These are phyloP conservation scores for Carallia pectinifolia DNA, from an alignment of 345 rosid species.

Conservation along the genomic window DNA sequence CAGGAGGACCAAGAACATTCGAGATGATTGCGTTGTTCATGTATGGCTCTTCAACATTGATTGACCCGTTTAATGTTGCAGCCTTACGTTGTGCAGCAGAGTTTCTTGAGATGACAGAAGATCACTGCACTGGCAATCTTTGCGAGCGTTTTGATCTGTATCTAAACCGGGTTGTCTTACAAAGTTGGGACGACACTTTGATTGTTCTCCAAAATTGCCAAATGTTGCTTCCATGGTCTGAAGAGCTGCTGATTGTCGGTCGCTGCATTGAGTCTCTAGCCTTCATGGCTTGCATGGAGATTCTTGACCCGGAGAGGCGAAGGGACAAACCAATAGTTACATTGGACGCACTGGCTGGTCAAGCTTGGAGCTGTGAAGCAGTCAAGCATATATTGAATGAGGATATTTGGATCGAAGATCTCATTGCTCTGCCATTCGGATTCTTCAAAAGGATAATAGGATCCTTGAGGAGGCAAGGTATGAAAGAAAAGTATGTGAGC, in stretches of 20 bases:
- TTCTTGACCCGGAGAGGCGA: constrained; percentile 79
- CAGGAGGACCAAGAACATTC: constrained; percentile 75
- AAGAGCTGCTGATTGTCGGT: constrained; percentile 66
- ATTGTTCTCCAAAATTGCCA: constrained; percentile 65
- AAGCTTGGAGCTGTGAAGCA: constrained; percentile 53
- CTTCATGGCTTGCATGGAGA: constrained; percentile 89
- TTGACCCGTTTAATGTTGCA: constrained; percentile 69
- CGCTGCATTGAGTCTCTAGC: constrained; percentile 79
- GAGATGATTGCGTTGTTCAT: constrained; percentile 63
- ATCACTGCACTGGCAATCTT: constrained; percentile 51
- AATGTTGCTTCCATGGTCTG: constrained; percentile 51
- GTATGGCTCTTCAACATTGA: constrained; percentile 62
- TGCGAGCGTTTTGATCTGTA: constrained; percentile 69
- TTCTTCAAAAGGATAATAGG: constrained; percentile 71
- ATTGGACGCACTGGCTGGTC: constrained; percentile 44
- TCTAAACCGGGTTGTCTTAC: constrained; percentile 74
- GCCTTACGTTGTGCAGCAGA: constrained; percentile 72
- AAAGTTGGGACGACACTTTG: constrained; percentile 74
- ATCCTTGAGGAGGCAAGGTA: constrained; percentile 76
- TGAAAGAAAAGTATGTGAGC: constrained; percentile 73
- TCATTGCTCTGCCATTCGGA: constrained; percentile 58
- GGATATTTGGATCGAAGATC: constrained; percentile 77
- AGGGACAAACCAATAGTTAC: constrained; percentile 53
- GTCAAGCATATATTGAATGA: constrained; percentile 41
- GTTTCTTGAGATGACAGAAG: constrained; percentile 74